phyloP scores from a whole-genome alignment of 1,284 basidiomycete species.

The Ustilago lituana region DNA sequence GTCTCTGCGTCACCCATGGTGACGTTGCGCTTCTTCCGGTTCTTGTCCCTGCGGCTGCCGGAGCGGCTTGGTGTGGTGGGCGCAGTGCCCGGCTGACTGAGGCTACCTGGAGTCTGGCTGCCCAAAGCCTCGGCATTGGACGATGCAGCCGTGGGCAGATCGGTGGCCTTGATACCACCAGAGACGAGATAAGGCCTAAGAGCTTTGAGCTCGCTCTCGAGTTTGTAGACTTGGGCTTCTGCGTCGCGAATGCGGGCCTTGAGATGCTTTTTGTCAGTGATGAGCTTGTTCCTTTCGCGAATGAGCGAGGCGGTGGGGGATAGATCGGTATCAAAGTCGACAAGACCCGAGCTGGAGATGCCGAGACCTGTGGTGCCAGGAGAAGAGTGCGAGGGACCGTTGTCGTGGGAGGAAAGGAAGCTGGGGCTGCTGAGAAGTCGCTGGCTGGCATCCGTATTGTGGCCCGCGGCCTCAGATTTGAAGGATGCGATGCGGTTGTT shows the following conservation, averaged over 20 bases:
- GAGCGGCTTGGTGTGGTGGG: slow-evolving; percentile 51
- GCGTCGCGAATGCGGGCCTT: slow-evolving; percentile 60
- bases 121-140: slow-evolving; percentile 9
- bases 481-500: slow-evolving; percentile 29
- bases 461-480: slow-evolving; percentile 14
- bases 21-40: slow-evolving; percentile 45
- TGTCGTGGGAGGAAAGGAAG: slow-evolving; percentile 29
- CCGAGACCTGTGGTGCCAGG: slow-evolving; percentile 33
- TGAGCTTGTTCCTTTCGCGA: slow-evolving; percentile 62
- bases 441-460: slow-evolving; percentile 15
- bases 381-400: slow-evolving; percentile 1
- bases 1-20: slow-evolving; percentile 69
- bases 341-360: slow-evolving; percentile 32
- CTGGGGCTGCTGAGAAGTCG: slow-evolving; percentile 33
- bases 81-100: slow-evolving; percentile 30
- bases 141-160: slow-evolving; percentile 7
- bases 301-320: slow-evolving; percentile 51
- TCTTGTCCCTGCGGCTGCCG: slow-evolving; percentile 43
- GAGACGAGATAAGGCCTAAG: slow-evolving; percentile 61
- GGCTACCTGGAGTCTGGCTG: slow-evolving; percentile 13
- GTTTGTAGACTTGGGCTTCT: slow-evolving; percentile 61
- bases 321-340: slow-evolving; percentile 32
- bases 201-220: slow-evolving; percentile 61
- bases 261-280: slow-evolving; percentile 64
- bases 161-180: slow-evolving; percentile 38